Evolutionary conservation across 495 filamentous ascomycete genomes (phyloP).

Genomic region (Jackrogersella multiformis): DNA sequence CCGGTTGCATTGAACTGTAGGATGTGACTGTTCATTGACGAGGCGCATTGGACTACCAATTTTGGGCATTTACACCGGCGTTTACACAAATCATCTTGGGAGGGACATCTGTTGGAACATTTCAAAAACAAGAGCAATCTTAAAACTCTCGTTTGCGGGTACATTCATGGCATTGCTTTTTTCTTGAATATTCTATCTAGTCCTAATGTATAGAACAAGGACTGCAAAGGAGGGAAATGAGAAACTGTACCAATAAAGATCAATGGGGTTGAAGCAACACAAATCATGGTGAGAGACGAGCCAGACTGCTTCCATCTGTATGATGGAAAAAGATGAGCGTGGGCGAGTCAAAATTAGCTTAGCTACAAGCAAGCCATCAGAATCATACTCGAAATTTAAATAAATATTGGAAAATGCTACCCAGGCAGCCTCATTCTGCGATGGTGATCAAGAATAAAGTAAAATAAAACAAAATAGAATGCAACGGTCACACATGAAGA

Average conservation of each 20-base stretch:
- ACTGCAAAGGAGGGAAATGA: conserved; percentile 32
- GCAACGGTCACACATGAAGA: background rate
- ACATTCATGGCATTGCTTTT: conserved; percentile 17
- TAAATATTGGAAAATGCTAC: conserved; percentile 11
- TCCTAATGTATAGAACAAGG: conserved; percentile 45
- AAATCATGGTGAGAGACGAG: conserved; percentile 18
- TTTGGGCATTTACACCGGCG: conserved; percentile 45
- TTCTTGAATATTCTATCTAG: conserved; percentile 22
- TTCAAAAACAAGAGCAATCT: conserved; percentile 42
- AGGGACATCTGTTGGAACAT: conserved; percentile 27
- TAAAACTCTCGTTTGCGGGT: conserved; percentile 35
- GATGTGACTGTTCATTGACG: conserved; percentile 41
- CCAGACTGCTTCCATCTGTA: conserved; percentile 26
- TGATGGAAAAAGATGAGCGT: conserved; percentile 29
- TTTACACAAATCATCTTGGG: conserved; percentile 32
- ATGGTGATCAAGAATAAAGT: background rate
- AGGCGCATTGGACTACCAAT: conserved; percentile 41
- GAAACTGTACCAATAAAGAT: conserved; percentile 33
- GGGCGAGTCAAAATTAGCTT: conserved; percentile 19
- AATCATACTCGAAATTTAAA: conserved; percentile 22
- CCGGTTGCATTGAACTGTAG: conserved; percentile 38
- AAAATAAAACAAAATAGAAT: conserved; percentile 4
- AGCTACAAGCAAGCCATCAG: conserved; percentile 13
- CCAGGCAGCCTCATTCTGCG: conserved; percentile 2
- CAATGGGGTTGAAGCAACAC: conserved; percentile 10